Percentiles rank a stretch among this genome's conserved stretches.
phyloP scores from a whole-genome alignment of 2,329 filamentous ascomycete genomes.

The Hortaea werneckii region DNA sequence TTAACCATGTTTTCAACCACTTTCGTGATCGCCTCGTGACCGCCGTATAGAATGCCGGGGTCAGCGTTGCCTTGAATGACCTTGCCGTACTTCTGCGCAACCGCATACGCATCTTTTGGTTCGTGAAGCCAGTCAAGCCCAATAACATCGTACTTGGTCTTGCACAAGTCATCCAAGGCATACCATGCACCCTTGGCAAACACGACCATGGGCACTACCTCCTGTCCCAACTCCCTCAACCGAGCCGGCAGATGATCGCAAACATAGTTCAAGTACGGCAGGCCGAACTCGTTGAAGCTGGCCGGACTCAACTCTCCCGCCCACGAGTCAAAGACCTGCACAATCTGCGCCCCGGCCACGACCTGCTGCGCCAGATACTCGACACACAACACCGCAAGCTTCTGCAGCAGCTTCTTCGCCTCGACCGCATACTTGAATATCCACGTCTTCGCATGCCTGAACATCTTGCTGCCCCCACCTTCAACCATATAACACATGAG shows the following conservation, averaged over 20 bases:
- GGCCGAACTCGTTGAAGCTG: constrained; percentile 73
- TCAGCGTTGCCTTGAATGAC: constrained; percentile 94
- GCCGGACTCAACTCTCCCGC: constrained; percentile 82
- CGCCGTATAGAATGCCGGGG: constrained; percentile 84
- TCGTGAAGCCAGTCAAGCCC: constrained; percentile 93
- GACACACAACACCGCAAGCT: constrained; percentile 89
- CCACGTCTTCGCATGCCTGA: constrained; percentile 92
- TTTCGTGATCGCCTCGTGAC: constrained; percentile 66
- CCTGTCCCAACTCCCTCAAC: constrained; percentile 62
- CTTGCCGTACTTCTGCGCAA: constrained; percentile 59
- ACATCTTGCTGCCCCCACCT: constrained; percentile 90
- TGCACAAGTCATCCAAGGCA: constrained; percentile 75
- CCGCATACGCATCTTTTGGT: constrained; percentile 69
- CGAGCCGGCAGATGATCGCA: constrained; percentile 66
- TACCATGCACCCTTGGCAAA: constrained; percentile 98
- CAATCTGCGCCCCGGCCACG: constrained; percentile 80
- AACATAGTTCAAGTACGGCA: constrained; percentile 80
- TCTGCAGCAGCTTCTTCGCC: constrained; percentile 71
- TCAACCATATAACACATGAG: constrained; percentile 98
- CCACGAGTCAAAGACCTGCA: constrained; percentile 98
- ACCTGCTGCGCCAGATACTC: constrained; percentile 91
- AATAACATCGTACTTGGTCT: constrained; percentile 85
- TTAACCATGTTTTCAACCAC: constrained; percentile 78
- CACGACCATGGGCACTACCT: constrained; percentile 87
- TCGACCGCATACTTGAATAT: constrained; percentile 79